Conservation (phyloP, 192 early-diverging fungal genomes). For the Coemansia sp. region DNA sequence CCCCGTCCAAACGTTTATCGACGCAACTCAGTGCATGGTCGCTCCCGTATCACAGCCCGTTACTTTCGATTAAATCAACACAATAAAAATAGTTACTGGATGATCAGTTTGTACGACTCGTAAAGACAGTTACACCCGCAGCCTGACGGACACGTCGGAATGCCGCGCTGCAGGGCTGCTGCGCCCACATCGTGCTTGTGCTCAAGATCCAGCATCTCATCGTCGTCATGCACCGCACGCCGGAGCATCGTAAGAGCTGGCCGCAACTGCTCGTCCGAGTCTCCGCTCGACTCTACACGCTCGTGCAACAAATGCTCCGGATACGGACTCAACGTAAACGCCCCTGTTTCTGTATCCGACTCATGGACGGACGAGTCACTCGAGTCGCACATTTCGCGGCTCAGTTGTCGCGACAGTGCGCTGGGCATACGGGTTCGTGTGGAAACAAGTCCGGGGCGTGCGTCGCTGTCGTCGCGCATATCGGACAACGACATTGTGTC, state of each 20-base stretch:
- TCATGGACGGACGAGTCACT: conserved; percentile 1
- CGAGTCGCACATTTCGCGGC: neutral
- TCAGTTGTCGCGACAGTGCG: conserved; percentile 7
- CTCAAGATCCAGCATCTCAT: conserved; percentile 4
- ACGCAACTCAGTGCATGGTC: conserved; percentile 24
- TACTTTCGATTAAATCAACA: neutral
- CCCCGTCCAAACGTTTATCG: conserved; percentile 62
- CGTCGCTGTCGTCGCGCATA: neutral
- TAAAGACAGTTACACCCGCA: conserved; percentile 51
- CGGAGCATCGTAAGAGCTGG: conserved; percentile 3
- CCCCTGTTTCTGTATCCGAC: neutral
- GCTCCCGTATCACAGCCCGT: conserved; percentile 24
- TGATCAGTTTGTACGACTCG: conserved; percentile 24
- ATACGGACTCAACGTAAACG: conserved; percentile 3
- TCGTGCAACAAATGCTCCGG: neutral
- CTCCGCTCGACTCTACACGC: conserved; percentile 21
- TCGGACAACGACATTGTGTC: neutral
- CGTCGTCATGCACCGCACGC: neutral
- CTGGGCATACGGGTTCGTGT: conserved; percentile 2
- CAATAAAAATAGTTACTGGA: conserved; percentile 6
- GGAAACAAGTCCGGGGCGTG: neutral
- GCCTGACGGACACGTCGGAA: conserved; percentile 46
- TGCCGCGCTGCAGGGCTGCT: conserved; percentile 9
- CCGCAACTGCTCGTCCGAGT: conserved; percentile 35
- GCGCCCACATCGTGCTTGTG: conserved; percentile 9